A percentile compares a stretch with the other conserved stretches of the same genome.
phyloP scores from a whole-genome alignment of 441 rosid species.

The Erysimum cheiri region DNA sequence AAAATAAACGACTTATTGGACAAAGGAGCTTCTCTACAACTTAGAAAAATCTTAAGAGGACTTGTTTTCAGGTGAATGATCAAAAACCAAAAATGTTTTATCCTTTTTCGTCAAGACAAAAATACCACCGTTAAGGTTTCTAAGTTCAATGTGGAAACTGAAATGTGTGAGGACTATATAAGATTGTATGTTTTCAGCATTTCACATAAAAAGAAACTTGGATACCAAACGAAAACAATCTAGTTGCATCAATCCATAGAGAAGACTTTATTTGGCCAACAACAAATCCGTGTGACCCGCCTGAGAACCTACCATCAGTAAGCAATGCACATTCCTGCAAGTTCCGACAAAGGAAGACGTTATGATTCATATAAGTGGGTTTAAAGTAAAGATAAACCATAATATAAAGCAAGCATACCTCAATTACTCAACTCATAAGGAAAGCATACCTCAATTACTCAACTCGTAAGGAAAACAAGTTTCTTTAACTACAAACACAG shows the following conservation, averaged over 20 bases:
- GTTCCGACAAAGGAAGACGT: too few relatives aligned
- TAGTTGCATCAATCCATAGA: too few relatives aligned
- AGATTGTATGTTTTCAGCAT: constrained; percentile 25
- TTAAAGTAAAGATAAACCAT: background rate
- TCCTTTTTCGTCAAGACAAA: background rate
- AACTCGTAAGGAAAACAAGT: background rate
- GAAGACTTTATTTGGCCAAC: constrained; percentile 62
- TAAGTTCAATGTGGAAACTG: constrained; percentile 10
- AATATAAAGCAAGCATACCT: background rate
- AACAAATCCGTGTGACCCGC: constrained; percentile 97
- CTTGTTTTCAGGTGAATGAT: constrained; percentile 39
- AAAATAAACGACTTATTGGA: constrained; percentile 73
- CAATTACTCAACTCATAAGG: background rate
- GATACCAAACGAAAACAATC: too few relatives aligned
- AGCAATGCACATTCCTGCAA: constrained; percentile 86
- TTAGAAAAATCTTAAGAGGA: constrained; percentile 78
- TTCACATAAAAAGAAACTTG: too few relatives aligned
- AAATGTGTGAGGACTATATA: constrained; percentile 19
- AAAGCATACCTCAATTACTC: too few relatives aligned
- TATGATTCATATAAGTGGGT: background rate
- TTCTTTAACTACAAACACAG: background rate
- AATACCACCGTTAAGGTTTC: constrained; percentile 19
- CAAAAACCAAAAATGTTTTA: background rate
- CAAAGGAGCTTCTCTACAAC: constrained; percentile 78
- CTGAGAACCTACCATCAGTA: constrained; percentile 97